Evolutionary conservation across 2,329 filamentous ascomycete species (phyloP), one percentile per base, ranked within the genome.

Genomic region (Fusarium albidum): DNA sequence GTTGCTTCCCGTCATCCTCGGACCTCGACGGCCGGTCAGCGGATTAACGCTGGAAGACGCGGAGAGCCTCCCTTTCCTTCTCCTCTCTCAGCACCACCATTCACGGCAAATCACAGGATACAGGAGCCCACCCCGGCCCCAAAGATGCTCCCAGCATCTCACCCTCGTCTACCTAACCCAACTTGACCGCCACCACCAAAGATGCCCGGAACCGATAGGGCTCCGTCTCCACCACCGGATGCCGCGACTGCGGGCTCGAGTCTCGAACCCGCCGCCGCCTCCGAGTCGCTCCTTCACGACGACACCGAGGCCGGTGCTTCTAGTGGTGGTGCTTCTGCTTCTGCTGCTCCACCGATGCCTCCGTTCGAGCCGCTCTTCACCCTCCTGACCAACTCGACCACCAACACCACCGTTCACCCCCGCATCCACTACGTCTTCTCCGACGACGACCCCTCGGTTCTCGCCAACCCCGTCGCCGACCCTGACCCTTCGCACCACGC

Each of bases 371-470:
- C 92, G 3, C 89, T 96, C 77, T 97, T 96, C 78, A 89, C 91
- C 1, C 79, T 97, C 34, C 81, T 98, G 60, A 86, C 91, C 68
- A 92, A 96, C 72, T 76, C 82, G 10, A 82, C 85, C n/a, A 87
- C 84, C 9, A 82, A 85, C 65, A 84, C 90, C 38, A 90, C 91
- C 57, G 82, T 91, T 66, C 93, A 98, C 71, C 95, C 94, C 2
- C 86, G 85, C 46, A 86, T 96, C 2, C 92, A 94, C 76, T 98
- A 98, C 76, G 83, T 98, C 68, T 98, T 99, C 77, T 85, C 85
- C 64, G 93, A 98, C 73, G 95, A 98, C 73, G 92, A 97, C 69
- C 84, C 87, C 3, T 89, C 93, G 39, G 78, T 90, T 37, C 79
- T 96, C 31, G 89, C 89, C 2, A 81, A 21, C 12, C 33, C 85